These are phyloP conservation scores for Pichia nanzhaoensis DNA, from an alignment of 805 yeast genomes.

Conservation along the genomic window DNA sequence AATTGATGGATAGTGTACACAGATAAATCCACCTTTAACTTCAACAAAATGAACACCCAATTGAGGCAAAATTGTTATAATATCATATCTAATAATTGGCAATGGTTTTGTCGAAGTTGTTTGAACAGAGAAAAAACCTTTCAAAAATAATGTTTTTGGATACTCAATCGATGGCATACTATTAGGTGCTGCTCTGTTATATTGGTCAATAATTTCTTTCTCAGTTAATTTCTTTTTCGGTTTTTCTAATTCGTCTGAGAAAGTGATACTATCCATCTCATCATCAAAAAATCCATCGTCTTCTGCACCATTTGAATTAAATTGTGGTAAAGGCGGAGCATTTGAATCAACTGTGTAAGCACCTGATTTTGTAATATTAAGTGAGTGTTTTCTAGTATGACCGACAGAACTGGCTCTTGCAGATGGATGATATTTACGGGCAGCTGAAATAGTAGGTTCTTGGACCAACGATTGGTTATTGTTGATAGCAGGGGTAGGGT, in stretches of 20 bases:
- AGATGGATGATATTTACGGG: conserved; percentile 53
- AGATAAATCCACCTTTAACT: conserved; percentile 89
- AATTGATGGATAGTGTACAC: conserved; percentile 59
- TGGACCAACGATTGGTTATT: conserved; percentile 7
- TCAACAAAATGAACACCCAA: conserved; percentile 79
- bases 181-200: conserved; percentile 57
- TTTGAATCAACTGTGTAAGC: conserved; percentile 18
- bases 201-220: conserved; percentile 37
- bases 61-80: conserved; percentile 66
- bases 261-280: conserved; percentile 32
- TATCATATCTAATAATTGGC: conserved; percentile 79
- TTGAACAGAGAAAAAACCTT: conserved; percentile 92
- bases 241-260: conserved; percentile 22
- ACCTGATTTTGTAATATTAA: conserved; percentile 27
- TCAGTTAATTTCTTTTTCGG: conserved; percentile 36
- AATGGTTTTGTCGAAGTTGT: conserved; percentile 90
- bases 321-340: conserved; percentile 41
- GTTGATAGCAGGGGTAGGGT: neutral
- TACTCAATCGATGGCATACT: conserved; percentile 92
- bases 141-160: conserved; percentile 83
- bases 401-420: conserved; percentile 86
- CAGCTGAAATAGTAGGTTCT: neutral
- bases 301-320: conserved; percentile 32
- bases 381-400: conserved; percentile 63
- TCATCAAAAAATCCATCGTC: conserved; percentile 58